Evolutionary conservation across 2,329 filamentous ascomycete species (phyloP).

Genomic region (Colletotrichum tabaci): DNA sequence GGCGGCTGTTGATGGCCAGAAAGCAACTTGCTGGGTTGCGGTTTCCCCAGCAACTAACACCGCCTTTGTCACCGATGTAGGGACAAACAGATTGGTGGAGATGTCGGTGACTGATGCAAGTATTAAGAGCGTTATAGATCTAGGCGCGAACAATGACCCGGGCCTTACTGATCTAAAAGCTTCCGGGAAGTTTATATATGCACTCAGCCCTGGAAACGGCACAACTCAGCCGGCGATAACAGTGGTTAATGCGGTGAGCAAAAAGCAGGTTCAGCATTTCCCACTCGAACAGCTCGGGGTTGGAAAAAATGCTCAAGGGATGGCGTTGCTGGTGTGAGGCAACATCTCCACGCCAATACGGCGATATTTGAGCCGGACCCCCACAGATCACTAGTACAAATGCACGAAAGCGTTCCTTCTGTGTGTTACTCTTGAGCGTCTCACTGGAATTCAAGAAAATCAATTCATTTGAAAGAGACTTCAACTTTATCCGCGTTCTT

Average conservation of each 20-base stretch:
- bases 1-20: slow-evolving; percentile 64
- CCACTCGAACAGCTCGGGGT: neutral
- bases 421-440: neutral
- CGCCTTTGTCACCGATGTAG: slow-evolving; percentile 73
- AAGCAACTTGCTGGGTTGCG: slow-evolving; percentile 71
- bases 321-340: slow-evolving; percentile 14
- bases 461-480: no score
- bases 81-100: slow-evolving; percentile 67
- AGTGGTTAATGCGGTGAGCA: slow-evolving; percentile 53
- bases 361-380: neutral
- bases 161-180: slow-evolving; percentile 70
- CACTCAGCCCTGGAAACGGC: slow-evolving; percentile 68
- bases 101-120: slow-evolving; percentile 66
- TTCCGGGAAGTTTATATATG: slow-evolving; percentile 70
- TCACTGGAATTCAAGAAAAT: neutral
- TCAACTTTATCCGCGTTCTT: no score
- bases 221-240: slow-evolving; percentile 53
- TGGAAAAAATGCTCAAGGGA: slow-evolving; percentile 33
- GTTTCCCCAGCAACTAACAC: slow-evolving; percentile 63
- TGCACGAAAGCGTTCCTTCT: neutral
- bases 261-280: slow-evolving; percentile 34
- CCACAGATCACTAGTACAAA: neutral
- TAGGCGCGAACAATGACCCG: slow-evolving; percentile 61
- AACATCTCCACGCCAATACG: rapidly evolving
- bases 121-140: slow-evolving; percentile 60